These are phyloP conservation scores for Venustampulla echinocandica DNA, from an alignment of 495 filamentous ascomycete species.

Conservation along the genomic window DNA sequence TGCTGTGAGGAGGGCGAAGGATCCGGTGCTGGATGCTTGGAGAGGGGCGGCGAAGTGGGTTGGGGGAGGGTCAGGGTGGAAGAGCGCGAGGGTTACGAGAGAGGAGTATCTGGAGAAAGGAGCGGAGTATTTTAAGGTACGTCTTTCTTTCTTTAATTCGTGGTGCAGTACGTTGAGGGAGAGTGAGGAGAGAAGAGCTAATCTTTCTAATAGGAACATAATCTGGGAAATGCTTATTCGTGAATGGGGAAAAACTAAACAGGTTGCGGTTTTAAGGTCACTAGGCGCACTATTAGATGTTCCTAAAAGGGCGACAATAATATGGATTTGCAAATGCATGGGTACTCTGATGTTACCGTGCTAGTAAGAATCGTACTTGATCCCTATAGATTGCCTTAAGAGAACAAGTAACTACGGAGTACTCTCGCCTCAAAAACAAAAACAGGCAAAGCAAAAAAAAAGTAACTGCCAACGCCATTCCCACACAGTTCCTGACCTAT, in stretches of 20 bases:
- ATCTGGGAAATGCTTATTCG: conserved; percentile 60
- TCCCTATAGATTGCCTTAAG: too few relatives aligned
- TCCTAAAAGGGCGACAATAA: too few relatives aligned
- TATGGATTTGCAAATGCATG: too few relatives aligned
- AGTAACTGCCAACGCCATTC: too few relatives aligned
- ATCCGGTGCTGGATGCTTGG: conserved; percentile 83
- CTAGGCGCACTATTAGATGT: too few relatives aligned
- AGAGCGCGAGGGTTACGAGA: conserved; percentile 46
- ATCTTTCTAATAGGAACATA: conserved; percentile 56
- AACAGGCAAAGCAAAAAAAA: too few relatives aligned
- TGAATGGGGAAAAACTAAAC: conserved; percentile 2
- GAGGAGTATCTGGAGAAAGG: conserved; percentile 82
- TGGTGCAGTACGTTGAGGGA: too few relatives aligned
- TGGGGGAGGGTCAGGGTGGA: conserved; percentile 36
- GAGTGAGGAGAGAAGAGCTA: conserved; percentile 9
- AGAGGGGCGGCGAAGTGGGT: conserved; percentile 80
- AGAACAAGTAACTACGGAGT: too few relatives aligned
- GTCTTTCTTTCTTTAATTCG: conserved; percentile 15
- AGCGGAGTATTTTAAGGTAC: conserved; percentile 75
- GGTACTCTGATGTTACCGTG: too few relatives aligned
- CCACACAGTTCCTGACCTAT: too few relatives aligned
- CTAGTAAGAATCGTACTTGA: too few relatives aligned
- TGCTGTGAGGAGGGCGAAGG: conserved; percentile 55
- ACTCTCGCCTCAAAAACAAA: too few relatives aligned
- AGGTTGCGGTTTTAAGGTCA: not conserved